Conservation (phyloP, 2,329 filamentous ascomycete species). For the Bipolaris gigantea region DNA sequence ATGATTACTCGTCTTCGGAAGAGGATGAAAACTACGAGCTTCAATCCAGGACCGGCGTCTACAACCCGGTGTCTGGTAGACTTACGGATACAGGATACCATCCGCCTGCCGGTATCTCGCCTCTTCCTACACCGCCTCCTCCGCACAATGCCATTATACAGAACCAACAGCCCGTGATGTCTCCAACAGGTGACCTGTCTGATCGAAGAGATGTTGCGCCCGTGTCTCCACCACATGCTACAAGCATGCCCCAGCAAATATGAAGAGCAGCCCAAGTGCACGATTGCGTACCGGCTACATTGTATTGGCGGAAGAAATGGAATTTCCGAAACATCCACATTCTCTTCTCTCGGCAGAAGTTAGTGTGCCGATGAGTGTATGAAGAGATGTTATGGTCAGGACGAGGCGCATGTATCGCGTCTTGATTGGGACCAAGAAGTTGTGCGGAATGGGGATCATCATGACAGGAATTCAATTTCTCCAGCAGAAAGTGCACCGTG, state of each 20-base stretch:
- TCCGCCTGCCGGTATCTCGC: slow-evolving; percentile 32
- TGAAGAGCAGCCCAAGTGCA: slow-evolving; percentile 5
- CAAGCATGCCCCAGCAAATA: slow-evolving; percentile 35
- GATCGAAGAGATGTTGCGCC: slow-evolving; percentile 31
- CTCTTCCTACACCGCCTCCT: slow-evolving; percentile 39
- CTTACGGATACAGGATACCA: slow-evolving; percentile 44
- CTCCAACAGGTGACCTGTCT: slow-evolving; percentile 34
- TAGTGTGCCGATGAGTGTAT: neutral
- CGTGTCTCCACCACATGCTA: slow-evolving; percentile 34
- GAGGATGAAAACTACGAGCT: slow-evolving; percentile 45
- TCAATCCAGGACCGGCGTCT: slow-evolving; percentile 29
- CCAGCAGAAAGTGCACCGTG: neutral
- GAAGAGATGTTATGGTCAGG: neutral
- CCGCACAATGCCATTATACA: slow-evolving; percentile 17
- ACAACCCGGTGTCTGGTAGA: slow-evolving; percentile 39
- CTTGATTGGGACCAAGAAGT: slow-evolving; percentile 1
- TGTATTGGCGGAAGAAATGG: neutral
- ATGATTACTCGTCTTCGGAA: slow-evolving; percentile 45
- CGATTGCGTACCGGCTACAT: neutral
- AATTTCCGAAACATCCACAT: neutral
- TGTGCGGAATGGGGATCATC: neutral
- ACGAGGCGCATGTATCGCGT: neutral
- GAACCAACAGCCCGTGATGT: slow-evolving; percentile 15
- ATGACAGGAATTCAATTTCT: neutral
- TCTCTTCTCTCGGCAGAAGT: neutral